Conservation (phyloP, 2,329 filamentous ascomycete genomes). For the Diaporthe ilicicola region DNA sequence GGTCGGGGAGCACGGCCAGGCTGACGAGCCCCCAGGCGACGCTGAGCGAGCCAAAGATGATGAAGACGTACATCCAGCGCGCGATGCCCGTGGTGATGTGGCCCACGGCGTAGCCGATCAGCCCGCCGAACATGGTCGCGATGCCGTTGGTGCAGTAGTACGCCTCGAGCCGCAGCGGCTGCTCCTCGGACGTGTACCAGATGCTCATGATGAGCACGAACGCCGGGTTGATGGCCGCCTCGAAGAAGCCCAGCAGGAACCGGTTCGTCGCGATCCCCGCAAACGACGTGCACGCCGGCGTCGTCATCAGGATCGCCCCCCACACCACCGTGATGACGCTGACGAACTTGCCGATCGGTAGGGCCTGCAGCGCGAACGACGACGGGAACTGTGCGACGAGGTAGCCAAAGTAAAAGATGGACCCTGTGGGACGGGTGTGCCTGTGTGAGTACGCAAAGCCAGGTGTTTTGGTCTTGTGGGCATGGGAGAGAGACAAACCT, state of each 20-base stretch:
- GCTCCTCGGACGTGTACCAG: conserved; percentile 58
- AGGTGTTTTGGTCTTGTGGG: conserved; percentile 22
- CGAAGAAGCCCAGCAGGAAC: conserved; percentile 63
- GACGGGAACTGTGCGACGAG: conserved; percentile 55
- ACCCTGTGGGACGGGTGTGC: conserved; percentile 47
- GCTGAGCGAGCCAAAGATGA: conserved; percentile 66
- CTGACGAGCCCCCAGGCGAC: conserved; percentile 63
- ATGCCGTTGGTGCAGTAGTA: conserved; percentile 67
- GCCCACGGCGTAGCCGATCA: conserved; percentile 67
- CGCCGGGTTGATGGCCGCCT: conserved; percentile 65
- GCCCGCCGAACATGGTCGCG: conserved; percentile 68
- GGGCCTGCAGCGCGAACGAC: conserved; percentile 54
- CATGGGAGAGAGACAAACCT: conserved; percentile 35
- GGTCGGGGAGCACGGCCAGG: conserved; percentile 68
- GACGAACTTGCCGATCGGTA: conserved; percentile 59
- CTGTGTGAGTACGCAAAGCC: neutral
- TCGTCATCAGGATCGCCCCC: conserved; percentile 57
- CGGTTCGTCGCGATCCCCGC: conserved; percentile 63
- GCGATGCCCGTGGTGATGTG: conserved; percentile 62
- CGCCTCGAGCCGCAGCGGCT: conserved; percentile 60
- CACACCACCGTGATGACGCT: conserved; percentile 54
- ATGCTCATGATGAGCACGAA: conserved; percentile 66
- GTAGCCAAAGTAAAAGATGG: conserved; percentile 62
- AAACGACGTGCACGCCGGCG: conserved; percentile 62
- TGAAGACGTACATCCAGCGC: conserved; percentile 65